Percentiles rank a stretch among this genome's conserved stretches.
Conservation (phyloP, 441 rosid species). For the Adansonia gregorii region DNA sequence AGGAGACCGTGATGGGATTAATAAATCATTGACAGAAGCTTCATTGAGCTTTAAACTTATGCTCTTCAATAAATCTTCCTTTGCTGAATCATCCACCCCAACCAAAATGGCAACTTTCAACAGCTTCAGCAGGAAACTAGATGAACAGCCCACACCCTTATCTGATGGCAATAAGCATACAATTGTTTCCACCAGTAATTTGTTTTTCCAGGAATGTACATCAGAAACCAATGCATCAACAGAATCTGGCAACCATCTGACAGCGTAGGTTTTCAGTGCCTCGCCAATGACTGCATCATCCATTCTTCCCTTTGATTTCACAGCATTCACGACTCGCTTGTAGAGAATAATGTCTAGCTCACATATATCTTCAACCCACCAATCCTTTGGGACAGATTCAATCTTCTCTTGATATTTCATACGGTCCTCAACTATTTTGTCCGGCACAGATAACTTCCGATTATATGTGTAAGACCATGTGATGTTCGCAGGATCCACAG, state of each 20-base stretch:
- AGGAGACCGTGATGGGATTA: slow-evolving; percentile 57
- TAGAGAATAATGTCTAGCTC: slow-evolving; percentile 83
- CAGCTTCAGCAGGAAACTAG: slow-evolving; percentile 82
- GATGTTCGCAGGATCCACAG: slow-evolving; percentile 69
- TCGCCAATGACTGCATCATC: slow-evolving; percentile 67
- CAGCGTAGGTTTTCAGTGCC: slow-evolving; percentile 74
- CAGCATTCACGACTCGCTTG: slow-evolving; percentile 66
- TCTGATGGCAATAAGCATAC: slow-evolving; percentile 70
- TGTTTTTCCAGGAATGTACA: slow-evolving; percentile 49
- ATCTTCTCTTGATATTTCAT: slow-evolving; percentile 45
- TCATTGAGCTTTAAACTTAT: slow-evolving; percentile 72
- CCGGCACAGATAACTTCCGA: slow-evolving; percentile 62
- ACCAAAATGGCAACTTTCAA: slow-evolving; percentile 70
- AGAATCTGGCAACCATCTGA: slow-evolving; percentile 85
- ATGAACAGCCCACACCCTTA: slow-evolving; percentile 60
- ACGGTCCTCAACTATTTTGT: slow-evolving; percentile 54
- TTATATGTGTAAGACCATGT: slow-evolving; percentile 93
- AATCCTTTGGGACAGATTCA: slow-evolving; percentile 79
- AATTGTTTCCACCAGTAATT: slow-evolving; percentile 70
- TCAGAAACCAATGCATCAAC: slow-evolving; percentile 59
- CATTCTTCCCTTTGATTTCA: slow-evolving; percentile 86
- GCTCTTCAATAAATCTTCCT: slow-evolving; percentile 61
- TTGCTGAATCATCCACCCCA: slow-evolving; percentile 53
- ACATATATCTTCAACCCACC: slow-evolving; percentile 98
- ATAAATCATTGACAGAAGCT: slow-evolving; percentile 71